These are phyloP conservation scores for Entomortierella lignicola DNA, from an alignment of 192 early-diverging fungal genomes.

Conservation along the genomic window DNA sequence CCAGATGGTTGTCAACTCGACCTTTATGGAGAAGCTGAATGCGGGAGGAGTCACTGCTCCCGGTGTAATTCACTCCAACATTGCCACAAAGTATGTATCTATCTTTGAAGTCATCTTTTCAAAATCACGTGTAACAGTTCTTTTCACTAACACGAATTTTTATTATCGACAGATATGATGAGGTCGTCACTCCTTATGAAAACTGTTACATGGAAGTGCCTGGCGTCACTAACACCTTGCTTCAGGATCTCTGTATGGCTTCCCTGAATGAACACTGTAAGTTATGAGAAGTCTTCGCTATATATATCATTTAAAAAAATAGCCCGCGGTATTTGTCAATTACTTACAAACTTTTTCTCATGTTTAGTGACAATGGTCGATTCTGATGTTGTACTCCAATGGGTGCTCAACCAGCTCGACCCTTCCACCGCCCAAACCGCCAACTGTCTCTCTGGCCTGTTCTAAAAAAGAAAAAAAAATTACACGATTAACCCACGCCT, in stretches of 20 bases:
- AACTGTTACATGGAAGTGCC: slow-evolving; percentile 13
- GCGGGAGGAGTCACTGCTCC: slow-evolving; percentile 12
- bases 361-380: slow-evolving; percentile 40
- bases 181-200: slow-evolving; percentile 35
- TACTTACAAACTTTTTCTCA: not conserved
- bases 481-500: slow-evolving; percentile 23
- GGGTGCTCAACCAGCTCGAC: slow-evolving; percentile 38
- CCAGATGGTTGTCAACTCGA: slow-evolving; percentile 13
- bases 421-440: slow-evolving; percentile 31
- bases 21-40: not conserved
- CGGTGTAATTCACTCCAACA: slow-evolving; percentile 29
- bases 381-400: slow-evolving; percentile 29
- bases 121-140: not conserved
- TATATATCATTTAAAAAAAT: no score
- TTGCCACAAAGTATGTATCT: not conserved
- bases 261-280: slow-evolving; percentile 36
- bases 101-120: slow-evolving; percentile 12
- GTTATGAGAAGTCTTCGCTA: no score
- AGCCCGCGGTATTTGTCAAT: not conserved
- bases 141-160: not conserved
- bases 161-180: slow-evolving; percentile 13
- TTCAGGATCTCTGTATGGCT: slow-evolving; percentile 23
- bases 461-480: no score
- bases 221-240: slow-evolving; percentile 15
- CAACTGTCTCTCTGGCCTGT: slow-evolving; percentile 24